Percentiles rank a stretch among this genome's conserved stretches.
Evolutionary conservation across 75 land plant species (phyloP).

Genomic region (Cryptomeria japonica): DNA sequence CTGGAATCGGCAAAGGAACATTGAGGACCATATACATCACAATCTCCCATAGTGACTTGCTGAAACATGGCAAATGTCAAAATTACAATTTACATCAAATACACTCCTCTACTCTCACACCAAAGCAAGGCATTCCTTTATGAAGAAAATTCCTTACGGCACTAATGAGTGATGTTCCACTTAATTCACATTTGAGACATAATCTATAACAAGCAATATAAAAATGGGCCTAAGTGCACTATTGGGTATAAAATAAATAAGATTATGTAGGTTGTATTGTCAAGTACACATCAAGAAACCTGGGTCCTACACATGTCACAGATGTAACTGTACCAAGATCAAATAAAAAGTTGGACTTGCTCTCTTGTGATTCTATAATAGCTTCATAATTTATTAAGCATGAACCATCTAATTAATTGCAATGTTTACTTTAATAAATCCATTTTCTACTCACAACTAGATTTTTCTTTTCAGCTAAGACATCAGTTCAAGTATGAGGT

Average conservation of each 20-base stretch:
- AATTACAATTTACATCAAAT: background rate
- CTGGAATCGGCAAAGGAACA: slow-evolving; percentile 89
- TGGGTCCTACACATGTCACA: background rate
- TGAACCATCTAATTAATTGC: no score
- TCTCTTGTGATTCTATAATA: background rate
- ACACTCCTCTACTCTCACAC: background rate
- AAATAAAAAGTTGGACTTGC: background rate
- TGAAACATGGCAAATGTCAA: slow-evolving; percentile 29
- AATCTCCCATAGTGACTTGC: slow-evolving; percentile 94
- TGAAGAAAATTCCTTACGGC: background rate
- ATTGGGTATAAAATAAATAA: background rate
- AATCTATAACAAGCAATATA: background rate
- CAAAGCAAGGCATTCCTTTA: background rate
- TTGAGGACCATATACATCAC: slow-evolving; percentile 74
- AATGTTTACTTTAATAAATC: no score
- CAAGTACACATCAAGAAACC: background rate
- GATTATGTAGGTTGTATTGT: background rate
- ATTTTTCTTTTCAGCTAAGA: no score
- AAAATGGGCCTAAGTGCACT: background rate
- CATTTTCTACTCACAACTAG: no score
- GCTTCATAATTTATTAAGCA: no score
- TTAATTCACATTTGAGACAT: background rate
- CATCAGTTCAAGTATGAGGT: no score
- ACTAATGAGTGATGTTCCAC: background rate
- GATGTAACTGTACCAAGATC: background rate